Percentiles rank a stretch among this genome's conserved stretches.
Evolutionary conservation across 768 basidiomycete species (phyloP).

Genomic region (Gloeophyllum trabeum): DNA sequence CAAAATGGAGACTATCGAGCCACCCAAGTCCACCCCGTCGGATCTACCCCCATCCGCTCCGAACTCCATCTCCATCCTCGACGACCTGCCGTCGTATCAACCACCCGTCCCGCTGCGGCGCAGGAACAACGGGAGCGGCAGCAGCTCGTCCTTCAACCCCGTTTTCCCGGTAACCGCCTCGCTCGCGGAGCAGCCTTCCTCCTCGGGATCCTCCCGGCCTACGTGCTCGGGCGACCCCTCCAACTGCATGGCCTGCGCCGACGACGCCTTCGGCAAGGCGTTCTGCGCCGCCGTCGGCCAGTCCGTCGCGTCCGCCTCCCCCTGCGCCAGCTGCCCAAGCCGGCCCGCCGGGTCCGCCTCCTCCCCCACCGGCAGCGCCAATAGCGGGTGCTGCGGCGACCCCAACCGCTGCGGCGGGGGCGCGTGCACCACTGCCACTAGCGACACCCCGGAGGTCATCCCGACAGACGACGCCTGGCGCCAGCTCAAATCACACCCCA

Average conservation of each 20-base stretch:
- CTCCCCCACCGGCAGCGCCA: not conserved
- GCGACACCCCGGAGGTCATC: constrained; percentile 37
- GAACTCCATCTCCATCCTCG: constrained; percentile 47
- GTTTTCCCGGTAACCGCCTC: constrained; percentile 36
- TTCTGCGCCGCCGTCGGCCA: constrained; percentile 73
- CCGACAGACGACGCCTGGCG: constrained; percentile 79
- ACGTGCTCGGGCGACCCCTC: constrained; percentile 77
- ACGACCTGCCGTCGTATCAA: constrained; percentile 71
- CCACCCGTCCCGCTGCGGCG: constrained; percentile 75
- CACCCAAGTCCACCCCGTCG: no score
- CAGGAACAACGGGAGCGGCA: constrained; percentile 21
- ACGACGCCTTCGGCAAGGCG: constrained; percentile 79
- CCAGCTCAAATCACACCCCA: constrained; percentile 80
- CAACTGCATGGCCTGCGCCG: constrained; percentile 78
- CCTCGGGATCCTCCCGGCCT: no score
- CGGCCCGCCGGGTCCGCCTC: constrained; percentile 7
- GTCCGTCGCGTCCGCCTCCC: constrained; percentile 37
- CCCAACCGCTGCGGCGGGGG: constrained; percentile 3
- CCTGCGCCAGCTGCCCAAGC: constrained; percentile 48
- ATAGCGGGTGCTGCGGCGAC: not conserved
- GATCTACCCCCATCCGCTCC: not conserved
- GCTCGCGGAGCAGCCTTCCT: constrained; percentile 23
- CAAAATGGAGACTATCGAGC: no score
- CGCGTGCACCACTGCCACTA: constrained; percentile 9
- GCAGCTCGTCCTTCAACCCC: constrained; percentile 23